Percentiles rank a stretch among this genome's conserved stretches.
Evolutionary conservation across 306 rosid species (phyloP).

Genomic region (Quercus rubra): DNA sequence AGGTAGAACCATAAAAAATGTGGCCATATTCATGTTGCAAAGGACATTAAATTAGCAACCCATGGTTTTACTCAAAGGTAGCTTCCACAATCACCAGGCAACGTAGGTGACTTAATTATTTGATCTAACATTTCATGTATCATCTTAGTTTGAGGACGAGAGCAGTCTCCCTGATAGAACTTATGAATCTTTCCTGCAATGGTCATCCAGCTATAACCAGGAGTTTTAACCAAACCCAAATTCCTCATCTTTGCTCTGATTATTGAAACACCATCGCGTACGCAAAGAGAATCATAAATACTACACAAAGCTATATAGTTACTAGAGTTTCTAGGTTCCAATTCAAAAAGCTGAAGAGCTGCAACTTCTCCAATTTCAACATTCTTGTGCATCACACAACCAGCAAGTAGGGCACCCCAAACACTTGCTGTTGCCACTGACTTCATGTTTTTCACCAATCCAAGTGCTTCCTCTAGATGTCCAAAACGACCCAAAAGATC

Average conservation of each 20-base stretch:
- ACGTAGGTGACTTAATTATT: conserved; percentile 19
- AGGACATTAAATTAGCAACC: not conserved
- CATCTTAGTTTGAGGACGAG: conserved; percentile 34
- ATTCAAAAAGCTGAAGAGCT: conserved; percentile 49
- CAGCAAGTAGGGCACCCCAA: conserved; percentile 84
- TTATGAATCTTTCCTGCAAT: conserved; percentile 35
- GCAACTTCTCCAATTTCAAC: conserved; percentile 70
- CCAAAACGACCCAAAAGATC: conserved; percentile 70
- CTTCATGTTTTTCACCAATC: conserved; percentile 36
- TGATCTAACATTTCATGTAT: conserved; percentile 30
- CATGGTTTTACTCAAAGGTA: not conserved
- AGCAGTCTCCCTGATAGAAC: conserved; percentile 52
- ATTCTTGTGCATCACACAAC: conserved; percentile 61
- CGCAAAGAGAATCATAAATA: conserved; percentile 47
- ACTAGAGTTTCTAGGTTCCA: conserved; percentile 68
- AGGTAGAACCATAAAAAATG: not conserved
- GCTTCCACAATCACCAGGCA: conserved; percentile 13
- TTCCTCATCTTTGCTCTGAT: conserved; percentile 50
- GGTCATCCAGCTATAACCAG: conserved; percentile 69
- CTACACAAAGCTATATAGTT: conserved; percentile 57
- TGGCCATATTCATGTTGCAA: not conserved
- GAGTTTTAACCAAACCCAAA: conserved; percentile 53
- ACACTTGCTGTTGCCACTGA: conserved; percentile 40
- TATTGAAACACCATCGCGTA: conserved; percentile 27
- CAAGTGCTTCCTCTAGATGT: conserved; percentile 54